These are phyloP conservation scores for Fraxinus excelsior DNA, from an alignment of 257 asterid species.

Conservation along the genomic window DNA sequence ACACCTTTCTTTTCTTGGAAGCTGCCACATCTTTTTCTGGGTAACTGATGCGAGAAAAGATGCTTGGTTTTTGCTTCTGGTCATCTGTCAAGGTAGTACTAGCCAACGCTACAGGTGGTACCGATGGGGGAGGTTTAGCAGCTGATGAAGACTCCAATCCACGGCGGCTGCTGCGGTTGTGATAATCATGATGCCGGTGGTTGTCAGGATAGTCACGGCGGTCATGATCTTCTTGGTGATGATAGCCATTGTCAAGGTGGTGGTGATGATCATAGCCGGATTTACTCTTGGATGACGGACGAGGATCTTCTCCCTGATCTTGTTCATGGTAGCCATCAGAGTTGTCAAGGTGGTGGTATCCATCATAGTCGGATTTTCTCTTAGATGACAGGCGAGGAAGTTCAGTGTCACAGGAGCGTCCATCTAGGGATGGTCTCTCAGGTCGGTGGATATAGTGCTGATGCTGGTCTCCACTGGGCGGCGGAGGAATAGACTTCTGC, in stretches of 20 bases:
- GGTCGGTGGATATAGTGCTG: constrained; percentile 33
- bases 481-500: constrained; percentile 56
- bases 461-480: constrained; percentile 43
- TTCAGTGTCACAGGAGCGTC: constrained; percentile 62
- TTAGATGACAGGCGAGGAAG: constrained; percentile 63
- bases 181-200: constrained; percentile 24
- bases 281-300: neutral
- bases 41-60: constrained; percentile 90
- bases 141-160: neutral
- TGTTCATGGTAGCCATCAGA: neutral
- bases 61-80: constrained; percentile 69
- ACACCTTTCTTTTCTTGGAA: constrained; percentile 60
- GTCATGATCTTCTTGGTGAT: constrained; percentile 23
- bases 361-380: constrained; percentile 37
- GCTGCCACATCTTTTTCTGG: constrained; percentile 57
- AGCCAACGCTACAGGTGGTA: constrained; percentile 4
- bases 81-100: constrained; percentile 34
- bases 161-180: neutral
- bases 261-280: constrained; percentile 22
- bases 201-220: constrained; percentile 29
- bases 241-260: constrained; percentile 26
- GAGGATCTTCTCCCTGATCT: neutral
- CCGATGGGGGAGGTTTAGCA: constrained; percentile 23
- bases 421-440: constrained; percentile 59
- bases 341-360: neutral